Conservation (phyloP, 106 monocot genomes). For the Apostasia shenzhenica region DNA sequence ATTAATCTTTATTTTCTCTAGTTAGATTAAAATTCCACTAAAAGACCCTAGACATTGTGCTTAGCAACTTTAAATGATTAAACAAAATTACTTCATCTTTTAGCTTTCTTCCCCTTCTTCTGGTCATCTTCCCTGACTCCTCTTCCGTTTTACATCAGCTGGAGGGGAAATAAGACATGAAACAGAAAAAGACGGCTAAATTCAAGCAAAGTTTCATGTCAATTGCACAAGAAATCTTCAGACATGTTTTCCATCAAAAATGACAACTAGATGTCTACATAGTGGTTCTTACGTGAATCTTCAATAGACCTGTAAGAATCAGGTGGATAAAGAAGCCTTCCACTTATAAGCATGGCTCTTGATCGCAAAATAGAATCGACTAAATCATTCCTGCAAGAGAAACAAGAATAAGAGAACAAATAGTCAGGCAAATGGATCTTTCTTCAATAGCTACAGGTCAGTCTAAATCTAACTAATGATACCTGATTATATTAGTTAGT, state of each 20-base stretch:
- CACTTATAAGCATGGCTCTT: conserved; percentile 72
- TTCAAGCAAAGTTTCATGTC: neutral
- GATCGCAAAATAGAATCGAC: conserved; percentile 64
- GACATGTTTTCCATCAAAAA: neutral
- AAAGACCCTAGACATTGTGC: no score
- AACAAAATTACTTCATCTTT: no score
- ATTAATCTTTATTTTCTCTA: no score
- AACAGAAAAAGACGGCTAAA: no score
- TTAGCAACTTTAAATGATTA: no score
- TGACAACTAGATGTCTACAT: neutral
- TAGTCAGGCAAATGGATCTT: neutral
- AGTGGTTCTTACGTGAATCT: conserved; percentile 42
- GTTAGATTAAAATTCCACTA: no score
- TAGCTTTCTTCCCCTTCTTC: no score
- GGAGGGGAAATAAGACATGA: no score
- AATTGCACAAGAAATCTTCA: neutral
- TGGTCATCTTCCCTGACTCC: no score
- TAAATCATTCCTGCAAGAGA: conserved; percentile 40
- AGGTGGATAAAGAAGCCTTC: conserved; percentile 79
- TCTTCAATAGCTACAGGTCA: neutral
- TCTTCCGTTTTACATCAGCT: no score
- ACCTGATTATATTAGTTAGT: conserved; percentile 81
- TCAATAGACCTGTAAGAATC: conserved; percentile 54
- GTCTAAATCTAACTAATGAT: conserved; percentile 6
- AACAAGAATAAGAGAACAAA: neutral